A percentile compares a stretch with the other conserved stretches of the same genome.
Conservation (phyloP, 108 stramenopile species). For the Epithemia pelagica region DNA sequence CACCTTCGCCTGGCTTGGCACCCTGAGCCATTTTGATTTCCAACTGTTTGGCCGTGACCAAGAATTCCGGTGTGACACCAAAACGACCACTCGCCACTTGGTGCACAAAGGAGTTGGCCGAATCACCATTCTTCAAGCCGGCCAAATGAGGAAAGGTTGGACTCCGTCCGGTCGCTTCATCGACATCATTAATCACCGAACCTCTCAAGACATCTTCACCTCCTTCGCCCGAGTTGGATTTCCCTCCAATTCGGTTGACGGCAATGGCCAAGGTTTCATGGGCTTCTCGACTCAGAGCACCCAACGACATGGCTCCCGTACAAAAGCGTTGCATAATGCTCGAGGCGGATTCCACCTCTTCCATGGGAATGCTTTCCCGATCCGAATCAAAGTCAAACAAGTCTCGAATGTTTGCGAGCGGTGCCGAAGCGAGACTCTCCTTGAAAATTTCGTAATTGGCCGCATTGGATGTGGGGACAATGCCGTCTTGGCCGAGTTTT, state of each 20-base stretch:
- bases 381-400: constrained; percentile 87
- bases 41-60: constrained; percentile 86
- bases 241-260: constrained; percentile 89
- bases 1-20: constrained; percentile 95
- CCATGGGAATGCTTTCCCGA: constrained; percentile 69
- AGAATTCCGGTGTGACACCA: constrained; percentile 90
- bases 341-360: constrained; percentile 77
- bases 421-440: constrained; percentile 67
- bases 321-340: constrained; percentile 90
- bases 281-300: constrained; percentile 87
- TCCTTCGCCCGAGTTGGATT: constrained; percentile 93
- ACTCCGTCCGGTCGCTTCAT: constrained; percentile 75
- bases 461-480: constrained; percentile 60
- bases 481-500: constrained; percentile 69
- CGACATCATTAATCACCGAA: constrained; percentile 61
- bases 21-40: constrained; percentile 98
- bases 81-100: constrained; percentile 93
- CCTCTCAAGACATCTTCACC: constrained; percentile 83
- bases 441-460: constrained; percentile 88
- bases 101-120: constrained; percentile 83
- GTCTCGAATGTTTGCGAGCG: constrained; percentile 88
- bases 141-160: constrained; percentile 80
- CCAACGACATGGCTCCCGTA: constrained; percentile 93
- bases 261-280: constrained; percentile 95
- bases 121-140: constrained; percentile 86